Conservation (phyloP, 2,329 filamentous ascomycete species). For the Chaetomiaceae sp. region DNA sequence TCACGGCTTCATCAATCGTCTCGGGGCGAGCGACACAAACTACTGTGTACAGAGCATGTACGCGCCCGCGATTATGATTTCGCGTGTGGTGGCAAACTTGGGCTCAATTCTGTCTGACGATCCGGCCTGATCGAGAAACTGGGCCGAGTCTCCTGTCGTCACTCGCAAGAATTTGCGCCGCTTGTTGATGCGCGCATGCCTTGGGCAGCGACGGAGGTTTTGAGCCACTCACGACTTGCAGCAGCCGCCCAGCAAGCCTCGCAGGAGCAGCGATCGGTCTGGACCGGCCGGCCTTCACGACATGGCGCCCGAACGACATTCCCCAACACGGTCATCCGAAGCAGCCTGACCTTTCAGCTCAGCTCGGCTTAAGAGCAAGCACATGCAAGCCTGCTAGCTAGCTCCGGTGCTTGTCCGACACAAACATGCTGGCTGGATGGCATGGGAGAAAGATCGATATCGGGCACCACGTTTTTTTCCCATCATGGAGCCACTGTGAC, state of each 20-base stretch:
- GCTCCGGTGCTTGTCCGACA: background rate
- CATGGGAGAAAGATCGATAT: background rate
- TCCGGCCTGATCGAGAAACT: background rate
- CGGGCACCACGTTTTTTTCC: background rate
- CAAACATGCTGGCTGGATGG: background rate
- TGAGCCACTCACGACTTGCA: slow-evolving; percentile 16
- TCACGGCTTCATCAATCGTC: background rate
- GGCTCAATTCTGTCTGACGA: background rate
- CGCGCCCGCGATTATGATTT: too few relatives aligned
- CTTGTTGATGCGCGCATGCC: slow-evolving; percentile 5
- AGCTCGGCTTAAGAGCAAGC: background rate
- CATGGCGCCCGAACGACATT: background rate
- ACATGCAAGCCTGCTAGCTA: background rate
- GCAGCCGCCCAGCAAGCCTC: background rate
- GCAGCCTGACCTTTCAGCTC: slow-evolving; percentile 1
- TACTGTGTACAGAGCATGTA: too few relatives aligned
- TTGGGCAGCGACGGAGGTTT: slow-evolving; percentile 16
- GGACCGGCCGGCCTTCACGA: slow-evolving; percentile 6
- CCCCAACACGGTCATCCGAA: slow-evolving; percentile 17
- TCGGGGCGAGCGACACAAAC: too few relatives aligned
- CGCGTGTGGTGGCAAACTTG: too few relatives aligned
- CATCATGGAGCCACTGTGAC: background rate
- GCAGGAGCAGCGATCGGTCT: slow-evolving; percentile 11
- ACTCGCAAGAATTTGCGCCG: background rate
- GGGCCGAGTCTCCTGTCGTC: background rate